Evolutionary conservation across 148 eudicot genomes (phyloP).

Genomic region (Rhododendron ovatum): DNA sequence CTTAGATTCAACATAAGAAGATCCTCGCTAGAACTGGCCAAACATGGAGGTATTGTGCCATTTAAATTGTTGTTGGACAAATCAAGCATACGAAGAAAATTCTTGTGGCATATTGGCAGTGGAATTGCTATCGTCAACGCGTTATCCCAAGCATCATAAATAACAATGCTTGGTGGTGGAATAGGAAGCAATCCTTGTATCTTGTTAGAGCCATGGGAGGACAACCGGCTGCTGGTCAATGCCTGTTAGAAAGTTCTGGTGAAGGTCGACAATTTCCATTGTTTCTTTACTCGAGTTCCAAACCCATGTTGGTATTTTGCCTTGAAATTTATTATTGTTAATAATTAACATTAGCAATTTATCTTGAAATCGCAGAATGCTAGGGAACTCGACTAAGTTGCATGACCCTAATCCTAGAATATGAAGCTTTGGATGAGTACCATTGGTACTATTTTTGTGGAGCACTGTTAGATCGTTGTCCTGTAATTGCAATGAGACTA

Average conservation of each 20-base stretch:
- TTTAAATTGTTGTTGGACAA: too few species aligned
- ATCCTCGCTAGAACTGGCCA: too few species aligned
- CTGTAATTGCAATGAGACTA: not conserved
- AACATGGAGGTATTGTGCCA: too few species aligned
- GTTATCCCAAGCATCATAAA: not conserved
- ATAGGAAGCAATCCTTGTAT: too few species aligned
- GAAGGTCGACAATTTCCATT: too few species aligned
- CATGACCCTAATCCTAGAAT: not conserved
- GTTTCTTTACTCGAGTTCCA: too few species aligned
- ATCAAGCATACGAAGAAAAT: not conserved
- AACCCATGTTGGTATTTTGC: too few species aligned
- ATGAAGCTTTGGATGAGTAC: not conserved
- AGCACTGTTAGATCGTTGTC: not conserved
- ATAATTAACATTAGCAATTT: not conserved
- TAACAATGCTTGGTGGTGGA: slow-evolving; percentile 9
- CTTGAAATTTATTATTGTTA: not conserved
- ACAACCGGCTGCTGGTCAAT: too few species aligned
- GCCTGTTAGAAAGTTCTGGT: too few species aligned
- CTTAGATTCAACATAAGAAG: too few species aligned
- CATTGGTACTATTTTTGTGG: not conserved
- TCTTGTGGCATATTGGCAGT: not conserved
- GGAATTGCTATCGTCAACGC: too few species aligned
- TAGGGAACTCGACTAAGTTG: slow-evolving; percentile 21
- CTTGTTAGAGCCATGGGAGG: too few species aligned
- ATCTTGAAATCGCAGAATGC: slow-evolving; percentile 4